These are phyloP conservation scores for Pseudocercospora fijiensis DNA, from an alignment of 2,329 filamentous ascomycete genomes.

Conservation along the genomic window DNA sequence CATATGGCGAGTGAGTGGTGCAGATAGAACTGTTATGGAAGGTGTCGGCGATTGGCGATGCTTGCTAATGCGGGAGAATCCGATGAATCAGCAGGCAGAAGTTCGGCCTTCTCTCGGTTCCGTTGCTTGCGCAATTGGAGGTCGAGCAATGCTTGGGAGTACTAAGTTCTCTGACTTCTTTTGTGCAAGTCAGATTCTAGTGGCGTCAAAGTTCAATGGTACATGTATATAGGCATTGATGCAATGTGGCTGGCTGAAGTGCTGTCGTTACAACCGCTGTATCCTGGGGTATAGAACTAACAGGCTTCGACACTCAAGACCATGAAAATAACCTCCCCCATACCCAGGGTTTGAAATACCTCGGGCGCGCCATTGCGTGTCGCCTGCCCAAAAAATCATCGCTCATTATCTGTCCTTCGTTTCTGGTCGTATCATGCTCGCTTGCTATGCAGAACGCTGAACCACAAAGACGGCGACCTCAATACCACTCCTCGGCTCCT, in stretches of 20 bases:
- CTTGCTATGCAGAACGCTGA: conserved; percentile 33
- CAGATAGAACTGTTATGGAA: neutral
- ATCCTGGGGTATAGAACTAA: conserved; percentile 6
- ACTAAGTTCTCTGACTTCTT: neutral
- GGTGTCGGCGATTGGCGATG: neutral
- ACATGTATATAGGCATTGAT: too few species aligned
- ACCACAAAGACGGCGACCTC: conserved; percentile 52
- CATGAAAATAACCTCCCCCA: neutral
- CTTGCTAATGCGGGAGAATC: neutral
- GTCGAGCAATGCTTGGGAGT: neutral
- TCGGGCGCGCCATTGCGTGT: neutral
- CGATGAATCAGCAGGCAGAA: neutral
- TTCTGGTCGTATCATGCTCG: conserved; percentile 12
- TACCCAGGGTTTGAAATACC: neutral
- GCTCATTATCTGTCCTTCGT: conserved; percentile 6
- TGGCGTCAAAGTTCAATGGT: neutral
- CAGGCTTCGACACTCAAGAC: neutral
- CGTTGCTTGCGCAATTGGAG: neutral
- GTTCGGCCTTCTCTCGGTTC: neutral
- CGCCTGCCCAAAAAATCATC: neutral
- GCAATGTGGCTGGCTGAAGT: neutral
- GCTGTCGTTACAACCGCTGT: conserved; percentile 1
- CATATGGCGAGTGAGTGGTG: conserved; percentile 1
- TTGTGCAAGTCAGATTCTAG: neutral
- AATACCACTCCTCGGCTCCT: conserved; percentile 47